A percentile compares a stretch with the other conserved stretches of the same genome.
Conservation (phyloP, 2,329 filamentous ascomycete genomes). For the Botrytis galanthina region DNA sequence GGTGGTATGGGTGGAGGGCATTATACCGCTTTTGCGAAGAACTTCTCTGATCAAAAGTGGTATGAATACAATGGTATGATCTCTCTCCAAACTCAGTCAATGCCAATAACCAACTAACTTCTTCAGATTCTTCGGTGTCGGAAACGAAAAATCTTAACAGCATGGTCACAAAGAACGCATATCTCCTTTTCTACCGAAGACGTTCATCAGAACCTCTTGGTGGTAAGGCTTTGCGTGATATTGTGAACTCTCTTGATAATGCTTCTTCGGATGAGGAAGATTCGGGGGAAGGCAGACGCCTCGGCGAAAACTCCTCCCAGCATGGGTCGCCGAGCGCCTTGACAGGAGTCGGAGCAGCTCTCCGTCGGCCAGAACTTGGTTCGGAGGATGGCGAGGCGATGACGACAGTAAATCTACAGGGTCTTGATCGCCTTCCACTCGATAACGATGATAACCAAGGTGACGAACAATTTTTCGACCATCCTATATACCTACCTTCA, state of each 20-base stretch:
- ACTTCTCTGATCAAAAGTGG: conserved; percentile 86
- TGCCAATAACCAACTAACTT: conserved; percentile 42
- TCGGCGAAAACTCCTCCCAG: conserved; percentile 79
- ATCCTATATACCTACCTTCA: conserved; percentile 26
- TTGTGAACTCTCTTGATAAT: conserved; percentile 63
- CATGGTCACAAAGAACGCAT: conserved; percentile 75
- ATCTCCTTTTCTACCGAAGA: conserved; percentile 93
- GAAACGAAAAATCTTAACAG: conserved; percentile 57
- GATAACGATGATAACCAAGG: conserved; percentile 33
- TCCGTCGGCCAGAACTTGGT: conserved; percentile 62
- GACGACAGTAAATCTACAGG: conserved; percentile 34
- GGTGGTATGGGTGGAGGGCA: conserved; percentile 92
- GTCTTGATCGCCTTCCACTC: conserved; percentile 31
- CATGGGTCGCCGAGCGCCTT: conserved; percentile 90
- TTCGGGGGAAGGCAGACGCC: conserved; percentile 82
- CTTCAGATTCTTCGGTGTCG: conserved; percentile 70
- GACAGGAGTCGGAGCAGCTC: conserved; percentile 73
- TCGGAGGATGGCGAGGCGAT: conserved; percentile 38
- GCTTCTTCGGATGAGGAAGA: conserved; percentile 47
- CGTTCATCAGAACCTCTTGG: conserved; percentile 75
- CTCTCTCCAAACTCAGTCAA: background rate
- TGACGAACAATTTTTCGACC: conserved; percentile 20
- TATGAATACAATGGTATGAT: conserved; percentile 92
- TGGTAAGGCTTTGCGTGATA: conserved; percentile 68
- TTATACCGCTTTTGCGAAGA: conserved; percentile 92